Conservation (phyloP, 805 yeast species). For the Candida corydali region DNA sequence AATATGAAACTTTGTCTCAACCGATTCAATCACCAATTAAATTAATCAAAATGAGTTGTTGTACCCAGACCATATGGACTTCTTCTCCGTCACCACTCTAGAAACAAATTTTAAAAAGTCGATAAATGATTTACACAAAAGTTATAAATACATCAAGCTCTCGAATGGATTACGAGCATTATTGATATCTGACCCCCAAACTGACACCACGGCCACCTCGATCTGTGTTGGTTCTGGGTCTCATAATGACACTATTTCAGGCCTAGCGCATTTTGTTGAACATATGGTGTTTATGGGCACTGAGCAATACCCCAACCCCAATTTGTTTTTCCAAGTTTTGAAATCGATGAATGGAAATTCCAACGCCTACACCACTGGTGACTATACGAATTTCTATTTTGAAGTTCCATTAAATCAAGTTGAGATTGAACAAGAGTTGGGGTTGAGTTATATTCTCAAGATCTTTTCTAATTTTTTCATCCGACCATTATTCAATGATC, state of each 20-base stretch:
- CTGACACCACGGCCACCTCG: conserved; percentile 63
- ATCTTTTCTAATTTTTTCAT: conserved; percentile 51
- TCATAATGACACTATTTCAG: conserved; percentile 74
- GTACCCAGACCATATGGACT: conserved; percentile 11
- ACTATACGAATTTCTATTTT: conserved; percentile 60
- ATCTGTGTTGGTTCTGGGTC: conserved; percentile 79
- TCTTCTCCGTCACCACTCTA: conserved; percentile 10
- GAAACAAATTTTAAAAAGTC: conserved; percentile 26
- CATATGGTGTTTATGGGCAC: conserved; percentile 42
- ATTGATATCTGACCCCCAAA: conserved; percentile 71
- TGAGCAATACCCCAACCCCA: conserved; percentile 47
- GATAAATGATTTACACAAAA: conserved; percentile 29
- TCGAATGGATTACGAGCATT: conserved; percentile 68
- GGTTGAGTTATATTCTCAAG: conserved; percentile 43
- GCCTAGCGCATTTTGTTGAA: conserved; percentile 67
- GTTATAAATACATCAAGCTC: conserved; percentile 46
- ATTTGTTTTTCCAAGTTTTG: conserved; percentile 41
- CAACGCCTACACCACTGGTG: conserved; percentile 70
- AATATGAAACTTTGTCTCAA: no score
- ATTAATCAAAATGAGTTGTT: no score
- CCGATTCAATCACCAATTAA: no score
- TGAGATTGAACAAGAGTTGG: conserved; percentile 22
- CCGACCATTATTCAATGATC: conserved; percentile 46
- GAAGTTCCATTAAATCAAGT: conserved; percentile 48
- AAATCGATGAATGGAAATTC: conserved; percentile 49